These are phyloP conservation scores for Emmonsia crescens DNA, from an alignment of 2,329 filamentous ascomycete species.

Conservation along the genomic window DNA sequence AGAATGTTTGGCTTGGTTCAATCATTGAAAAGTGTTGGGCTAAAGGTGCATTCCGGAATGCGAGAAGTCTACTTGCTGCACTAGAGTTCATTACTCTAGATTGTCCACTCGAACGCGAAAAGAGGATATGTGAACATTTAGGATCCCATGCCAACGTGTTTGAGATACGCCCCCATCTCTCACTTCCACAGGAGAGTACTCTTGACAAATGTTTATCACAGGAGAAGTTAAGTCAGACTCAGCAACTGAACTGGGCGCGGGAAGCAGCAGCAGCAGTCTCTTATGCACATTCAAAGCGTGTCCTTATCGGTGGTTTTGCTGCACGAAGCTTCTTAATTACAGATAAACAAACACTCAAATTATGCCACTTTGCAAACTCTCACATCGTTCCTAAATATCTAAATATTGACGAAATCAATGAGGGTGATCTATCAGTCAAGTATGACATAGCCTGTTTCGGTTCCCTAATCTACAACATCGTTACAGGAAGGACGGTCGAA, in stretches of 20 bases:
- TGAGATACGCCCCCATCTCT: not conserved
- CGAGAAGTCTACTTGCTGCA: not conserved
- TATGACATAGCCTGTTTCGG: constrained; percentile 5
- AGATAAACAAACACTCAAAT: not conserved
- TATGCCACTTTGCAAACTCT: not conserved
- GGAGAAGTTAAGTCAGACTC: not conserved
- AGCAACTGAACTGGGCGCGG: constrained; percentile 1
- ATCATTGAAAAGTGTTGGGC: constrained; percentile 5
- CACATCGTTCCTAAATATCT: constrained; percentile 1
- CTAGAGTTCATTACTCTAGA: constrained; percentile 5
- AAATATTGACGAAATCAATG: constrained; percentile 1
- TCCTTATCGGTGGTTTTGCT: not conserved
- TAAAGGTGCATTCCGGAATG: constrained; percentile 4
- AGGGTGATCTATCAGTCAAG: constrained; percentile 1
- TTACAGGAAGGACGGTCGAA: constrained; percentile 3
- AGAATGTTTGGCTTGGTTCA: constrained; percentile 3
- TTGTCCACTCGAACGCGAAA: constrained; percentile 1
- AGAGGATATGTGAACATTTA: constrained; percentile 11
- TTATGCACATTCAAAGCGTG: constrained; percentile 3
- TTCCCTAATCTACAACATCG: constrained; percentile 1
- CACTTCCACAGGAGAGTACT: not conserved
- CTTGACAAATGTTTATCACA: not conserved
- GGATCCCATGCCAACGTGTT: not conserved
- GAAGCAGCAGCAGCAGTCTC: constrained; percentile 2
- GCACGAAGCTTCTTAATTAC: not conserved